Conservation (phyloP, 768 basidiomycete genomes). For the Lepiota brunneoincarnata region DNA sequence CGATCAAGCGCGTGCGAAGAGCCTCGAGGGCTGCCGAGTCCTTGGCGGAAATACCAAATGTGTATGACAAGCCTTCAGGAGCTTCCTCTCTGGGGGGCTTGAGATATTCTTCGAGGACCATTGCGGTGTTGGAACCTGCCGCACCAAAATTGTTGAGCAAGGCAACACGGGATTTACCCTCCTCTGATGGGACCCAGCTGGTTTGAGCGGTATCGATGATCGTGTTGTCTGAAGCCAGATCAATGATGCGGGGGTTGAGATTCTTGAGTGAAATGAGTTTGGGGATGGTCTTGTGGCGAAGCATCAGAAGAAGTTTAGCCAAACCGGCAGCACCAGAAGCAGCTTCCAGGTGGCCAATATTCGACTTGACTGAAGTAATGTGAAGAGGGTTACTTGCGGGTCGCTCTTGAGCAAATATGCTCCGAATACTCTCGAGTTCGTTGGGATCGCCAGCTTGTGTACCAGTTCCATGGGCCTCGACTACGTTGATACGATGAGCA, state of each 20-base stretch:
- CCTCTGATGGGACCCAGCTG: conserved; percentile 40
- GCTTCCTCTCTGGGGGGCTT: background rate
- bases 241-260: conserved; percentile 55
- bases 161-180: conserved; percentile 42
- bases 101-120: conserved; percentile 53
- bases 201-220: conserved; percentile 39
- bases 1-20: conserved; percentile 44
- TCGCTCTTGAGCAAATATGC: conserved; percentile 45
- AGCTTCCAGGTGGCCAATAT: conserved; percentile 74
- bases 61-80: conserved; percentile 22
- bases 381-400: conserved; percentile 50
- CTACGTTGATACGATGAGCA: conserved; percentile 49
- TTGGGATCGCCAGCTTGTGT: conserved; percentile 68
- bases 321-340: conserved; percentile 73
- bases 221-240: conserved; percentile 44
- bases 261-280: conserved; percentile 53
- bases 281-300: conserved; percentile 54
- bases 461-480: conserved; percentile 77
- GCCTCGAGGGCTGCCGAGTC: conserved; percentile 41
- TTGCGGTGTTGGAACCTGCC: conserved; percentile 63
- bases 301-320: conserved; percentile 70
- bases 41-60: conserved; percentile 66
- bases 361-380: conserved; percentile 68
- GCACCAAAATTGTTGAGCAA: conserved; percentile 78
- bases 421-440: conserved; percentile 63